Percentiles rank a stretch among this genome's conserved stretches.
These are phyloP conservation scores for Hagleromyces aurorensis DNA, from an alignment of 805 yeast species.

Conservation along the genomic window DNA sequence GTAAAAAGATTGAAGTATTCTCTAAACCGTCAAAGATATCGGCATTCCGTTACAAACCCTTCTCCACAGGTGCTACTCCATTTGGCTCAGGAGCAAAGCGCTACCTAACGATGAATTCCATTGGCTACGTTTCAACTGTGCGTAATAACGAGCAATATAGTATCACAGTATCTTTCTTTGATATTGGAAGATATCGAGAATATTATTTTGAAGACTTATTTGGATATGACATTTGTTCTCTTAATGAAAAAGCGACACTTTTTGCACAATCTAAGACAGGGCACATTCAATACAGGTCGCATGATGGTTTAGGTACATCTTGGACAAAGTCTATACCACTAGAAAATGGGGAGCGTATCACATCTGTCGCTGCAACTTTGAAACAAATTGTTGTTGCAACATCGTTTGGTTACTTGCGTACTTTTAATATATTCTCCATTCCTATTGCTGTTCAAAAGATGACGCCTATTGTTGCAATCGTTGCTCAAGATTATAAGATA, in stretches of 20 bases:
- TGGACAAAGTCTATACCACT: slow-evolving; percentile 66
- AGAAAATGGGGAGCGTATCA: slow-evolving; percentile 46
- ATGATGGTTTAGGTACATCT: slow-evolving; percentile 49
- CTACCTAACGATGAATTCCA: slow-evolving; percentile 68
- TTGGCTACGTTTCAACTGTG: slow-evolving; percentile 80
- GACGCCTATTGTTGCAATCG: slow-evolving; percentile 63
- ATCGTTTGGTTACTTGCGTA: slow-evolving; percentile 63
- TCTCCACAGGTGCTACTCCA: slow-evolving; percentile 85
- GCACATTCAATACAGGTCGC: slow-evolving; percentile 59
- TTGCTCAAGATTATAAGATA: slow-evolving; percentile 51
- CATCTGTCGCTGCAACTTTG: slow-evolving; percentile 60
- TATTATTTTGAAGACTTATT: slow-evolving; percentile 76
- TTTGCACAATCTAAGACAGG: slow-evolving; percentile 46
- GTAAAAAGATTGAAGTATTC: too few relatives aligned
- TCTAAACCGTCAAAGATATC: too few relatives aligned
- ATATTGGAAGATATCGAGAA: slow-evolving; percentile 63
- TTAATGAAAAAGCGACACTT: slow-evolving; percentile 58
- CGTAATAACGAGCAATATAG: slow-evolving; percentile 51
- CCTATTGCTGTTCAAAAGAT: slow-evolving; percentile 62
- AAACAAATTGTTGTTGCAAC: slow-evolving; percentile 62
- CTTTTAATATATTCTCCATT: slow-evolving; percentile 65
- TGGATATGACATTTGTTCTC: slow-evolving; percentile 65
- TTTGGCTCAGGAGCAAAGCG: slow-evolving; percentile 59
- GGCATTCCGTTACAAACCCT: slow-evolving; percentile 44
- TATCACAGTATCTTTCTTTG: slow-evolving; percentile 84